phyloP scores from a whole-genome alignment of 768 basidiomycete species.

The Chalciporus chontae region DNA sequence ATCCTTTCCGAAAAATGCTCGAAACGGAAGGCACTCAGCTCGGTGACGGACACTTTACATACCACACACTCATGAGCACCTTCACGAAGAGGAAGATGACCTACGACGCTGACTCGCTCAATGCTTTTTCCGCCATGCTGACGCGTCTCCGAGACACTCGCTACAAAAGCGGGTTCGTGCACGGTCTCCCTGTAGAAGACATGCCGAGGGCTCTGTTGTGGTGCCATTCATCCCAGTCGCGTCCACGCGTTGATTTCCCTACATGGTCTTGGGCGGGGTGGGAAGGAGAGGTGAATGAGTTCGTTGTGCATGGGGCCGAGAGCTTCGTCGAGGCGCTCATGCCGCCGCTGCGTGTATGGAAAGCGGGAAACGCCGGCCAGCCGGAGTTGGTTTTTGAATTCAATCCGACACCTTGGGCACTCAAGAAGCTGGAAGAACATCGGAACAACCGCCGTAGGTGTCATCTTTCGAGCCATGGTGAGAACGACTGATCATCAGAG shows the following conservation, averaged over 20 bases:
- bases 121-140: constrained; percentile 13
- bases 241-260: constrained; percentile 1
- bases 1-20: constrained; percentile 8
- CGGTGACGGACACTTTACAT: no score
- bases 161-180: constrained; percentile 9
- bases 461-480: no score
- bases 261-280: constrained; percentile 15
- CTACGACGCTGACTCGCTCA: constrained; percentile 10
- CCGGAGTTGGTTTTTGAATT: no score
- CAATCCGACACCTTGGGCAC: not conserved
- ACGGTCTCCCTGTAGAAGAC: constrained; percentile 11
- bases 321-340: no score
- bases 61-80: no score
- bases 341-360: no score
- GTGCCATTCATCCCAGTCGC: constrained; percentile 2
- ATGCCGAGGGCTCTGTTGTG: constrained; percentile 11
- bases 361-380: no score
- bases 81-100: constrained; percentile 5
- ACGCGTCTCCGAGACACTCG: not conserved
- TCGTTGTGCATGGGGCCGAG: no score
- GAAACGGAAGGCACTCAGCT: not conserved
- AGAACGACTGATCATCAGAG: no score
- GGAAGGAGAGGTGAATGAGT: not conserved
- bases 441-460: no score
- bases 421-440: not conserved